Conservation (phyloP, 805 yeast species). For the Hanseniaspora meyeri region DNA sequence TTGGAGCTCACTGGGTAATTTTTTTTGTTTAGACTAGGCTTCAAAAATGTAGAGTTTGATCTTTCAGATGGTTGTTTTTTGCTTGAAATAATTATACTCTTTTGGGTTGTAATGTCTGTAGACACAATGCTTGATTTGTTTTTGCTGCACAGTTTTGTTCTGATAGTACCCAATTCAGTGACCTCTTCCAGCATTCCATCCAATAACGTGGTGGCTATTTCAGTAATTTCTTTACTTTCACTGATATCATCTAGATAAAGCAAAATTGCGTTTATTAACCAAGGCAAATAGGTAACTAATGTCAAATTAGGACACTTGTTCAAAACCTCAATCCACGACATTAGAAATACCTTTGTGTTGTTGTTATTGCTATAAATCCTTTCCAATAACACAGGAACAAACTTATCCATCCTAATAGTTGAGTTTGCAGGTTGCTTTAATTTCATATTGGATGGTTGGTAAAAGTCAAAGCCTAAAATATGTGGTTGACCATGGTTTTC, state of each 20-base stretch:
- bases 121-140: not conserved
- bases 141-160: constrained; percentile 34
- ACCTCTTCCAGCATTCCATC: constrained; percentile 70
- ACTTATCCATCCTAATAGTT: constrained; percentile 35
- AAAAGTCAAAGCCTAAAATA: constrained; percentile 1
- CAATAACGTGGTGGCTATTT: constrained; percentile 68
- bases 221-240: constrained; percentile 61
- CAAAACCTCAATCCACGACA: constrained; percentile 85
- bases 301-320: constrained; percentile 90
- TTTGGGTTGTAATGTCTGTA: not conserved
- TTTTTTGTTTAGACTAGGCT: not conserved
- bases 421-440: not conserved
- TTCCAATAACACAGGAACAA: constrained; percentile 83
- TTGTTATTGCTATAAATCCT: constrained; percentile 88
- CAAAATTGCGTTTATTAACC: constrained; percentile 56
- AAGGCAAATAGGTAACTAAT: constrained; percentile 73
- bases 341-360: constrained; percentile 77
- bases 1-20: constrained; percentile 14
- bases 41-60: not conserved
- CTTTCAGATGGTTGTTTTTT: not conserved
- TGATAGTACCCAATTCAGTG: constrained; percentile 59
- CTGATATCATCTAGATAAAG: constrained; percentile 22
- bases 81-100: not conserved
- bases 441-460: constrained; percentile 1
- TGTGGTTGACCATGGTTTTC: constrained; percentile 18